These are phyloP conservation scores for Rhynchospora tenuis DNA, from an alignment of 176 grass and related monocot genomes.

Conservation along the genomic window DNA sequence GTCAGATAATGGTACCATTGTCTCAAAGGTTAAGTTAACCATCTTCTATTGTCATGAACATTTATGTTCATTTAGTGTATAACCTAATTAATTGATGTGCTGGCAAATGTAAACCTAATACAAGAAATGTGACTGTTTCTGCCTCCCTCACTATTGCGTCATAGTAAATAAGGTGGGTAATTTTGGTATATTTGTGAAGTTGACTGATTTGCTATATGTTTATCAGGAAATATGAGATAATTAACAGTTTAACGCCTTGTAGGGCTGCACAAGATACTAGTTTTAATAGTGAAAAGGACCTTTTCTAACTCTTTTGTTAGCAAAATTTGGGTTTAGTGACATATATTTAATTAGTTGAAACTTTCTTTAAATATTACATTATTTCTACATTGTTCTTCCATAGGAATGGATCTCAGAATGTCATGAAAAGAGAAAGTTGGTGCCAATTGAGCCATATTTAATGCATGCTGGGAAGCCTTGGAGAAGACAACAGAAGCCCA, in stretches of 20 bases:
- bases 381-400: neutral
- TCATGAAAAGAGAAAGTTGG: slow-evolving; percentile 62
- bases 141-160: neutral
- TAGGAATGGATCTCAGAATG: slow-evolving; percentile 88
- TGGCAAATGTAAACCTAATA: neutral
- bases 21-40: slow-evolving; percentile 57
- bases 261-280: neutral
- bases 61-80: neutral
- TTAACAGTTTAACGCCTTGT: neutral
- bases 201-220: neutral
- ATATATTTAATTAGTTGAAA: neutral
- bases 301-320: slow-evolving; percentile 7
- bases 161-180: neutral
- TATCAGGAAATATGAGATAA: neutral
- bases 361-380: neutral
- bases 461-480: slow-evolving; percentile 97
- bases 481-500: slow-evolving; percentile 45
- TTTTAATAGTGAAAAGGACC: neutral
- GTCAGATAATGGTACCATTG: slow-evolving; percentile 66
- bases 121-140: neutral
- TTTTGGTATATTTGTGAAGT: neutral
- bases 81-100: too few relatives aligned
- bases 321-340: neutral
- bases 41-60: neutral
- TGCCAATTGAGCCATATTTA: slow-evolving; percentile 85